These are phyloP conservation scores for Exserohilum turcica DNA, from an alignment of 2,329 filamentous ascomycete species.

Conservation along the genomic window DNA sequence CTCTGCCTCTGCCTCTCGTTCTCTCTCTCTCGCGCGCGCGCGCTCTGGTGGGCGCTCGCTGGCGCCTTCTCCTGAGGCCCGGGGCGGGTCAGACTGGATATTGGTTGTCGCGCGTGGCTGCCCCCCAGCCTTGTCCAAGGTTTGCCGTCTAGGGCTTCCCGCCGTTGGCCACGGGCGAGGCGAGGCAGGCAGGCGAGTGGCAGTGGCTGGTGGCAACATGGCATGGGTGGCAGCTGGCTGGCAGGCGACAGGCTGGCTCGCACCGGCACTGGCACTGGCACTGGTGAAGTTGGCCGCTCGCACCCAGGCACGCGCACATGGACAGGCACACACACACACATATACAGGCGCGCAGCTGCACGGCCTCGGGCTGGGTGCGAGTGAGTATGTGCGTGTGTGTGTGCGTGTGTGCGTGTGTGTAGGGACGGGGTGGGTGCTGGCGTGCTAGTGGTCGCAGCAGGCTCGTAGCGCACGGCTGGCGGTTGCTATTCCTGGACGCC, in stretches of 20 bases:
- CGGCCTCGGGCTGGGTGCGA: too few species aligned
- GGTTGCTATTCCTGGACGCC: slow-evolving; percentile 18
- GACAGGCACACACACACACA: too few species aligned
- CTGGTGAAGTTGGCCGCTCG: too few species aligned
- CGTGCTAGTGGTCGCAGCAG: slow-evolving; percentile 24
- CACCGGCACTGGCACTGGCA: too few species aligned
- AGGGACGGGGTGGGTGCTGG: slow-evolving; percentile 1
- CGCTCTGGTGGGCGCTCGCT: too few species aligned
- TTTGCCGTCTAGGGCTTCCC: slow-evolving; percentile 23
- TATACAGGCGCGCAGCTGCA: too few species aligned
- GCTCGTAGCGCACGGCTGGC: slow-evolving; percentile 18
- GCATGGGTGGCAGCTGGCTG: not conserved
- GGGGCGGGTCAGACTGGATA: slow-evolving; percentile 10
- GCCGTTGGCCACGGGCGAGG: slow-evolving; percentile 17
- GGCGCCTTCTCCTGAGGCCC: not conserved
- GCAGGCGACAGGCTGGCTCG: not conserved
- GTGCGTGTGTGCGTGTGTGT: not conserved
- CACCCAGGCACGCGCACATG: too few species aligned
- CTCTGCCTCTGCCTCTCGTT: too few species aligned
- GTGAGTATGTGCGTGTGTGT: too few species aligned
- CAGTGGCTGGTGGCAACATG: too few species aligned
- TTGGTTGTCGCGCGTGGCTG: slow-evolving; percentile 8
- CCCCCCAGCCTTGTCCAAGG: slow-evolving; percentile 12
- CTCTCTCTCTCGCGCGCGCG: too few species aligned
- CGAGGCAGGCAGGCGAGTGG: not conserved